A percentile compares a stretch with the other conserved stretches of the same genome.
phyloP scores from a whole-genome alignment of 768 basidiomycete species.

The Amanita inopinata region DNA sequence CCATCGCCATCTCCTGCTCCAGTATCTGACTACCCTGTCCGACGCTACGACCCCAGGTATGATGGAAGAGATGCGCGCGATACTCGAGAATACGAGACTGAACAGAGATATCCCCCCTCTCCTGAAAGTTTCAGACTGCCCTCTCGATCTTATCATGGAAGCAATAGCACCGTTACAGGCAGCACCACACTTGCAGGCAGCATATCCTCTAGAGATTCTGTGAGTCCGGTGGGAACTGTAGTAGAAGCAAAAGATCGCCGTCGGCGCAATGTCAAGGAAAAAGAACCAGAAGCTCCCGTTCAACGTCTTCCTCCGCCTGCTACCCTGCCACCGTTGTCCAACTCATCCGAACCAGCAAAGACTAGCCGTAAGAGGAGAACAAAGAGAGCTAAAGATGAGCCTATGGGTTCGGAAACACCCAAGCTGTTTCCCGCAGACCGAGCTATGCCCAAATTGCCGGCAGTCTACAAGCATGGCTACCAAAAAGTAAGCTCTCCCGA shows the following conservation, averaged over 20 bases:
- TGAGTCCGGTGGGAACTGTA: constrained; percentile 43
- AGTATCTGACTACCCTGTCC: constrained; percentile 30
- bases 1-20: constrained; percentile 25
- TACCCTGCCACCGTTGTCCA: constrained; percentile 12
- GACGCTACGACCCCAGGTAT: constrained; percentile 59
- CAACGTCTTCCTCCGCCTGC: constrained; percentile 21
- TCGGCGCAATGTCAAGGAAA: constrained; percentile 34
- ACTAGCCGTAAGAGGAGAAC: constrained; percentile 12
- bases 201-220: constrained; percentile 37
- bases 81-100: constrained; percentile 37
- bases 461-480: constrained; percentile 23
- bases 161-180: no score
- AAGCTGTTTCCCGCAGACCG: constrained; percentile 29
- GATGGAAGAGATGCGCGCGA: constrained; percentile 32
- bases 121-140: constrained; percentile 32
- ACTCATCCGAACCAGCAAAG: constrained; percentile 7
- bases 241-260: constrained; percentile 33
- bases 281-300: constrained; percentile 25
- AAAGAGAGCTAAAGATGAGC: constrained; percentile 31
- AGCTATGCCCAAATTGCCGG: constrained; percentile 17
- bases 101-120: constrained; percentile 35
- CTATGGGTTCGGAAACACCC: constrained; percentile 34
- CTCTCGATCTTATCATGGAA: no score
- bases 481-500: constrained; percentile 46
- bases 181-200: no score